A percentile compares a stretch with the other conserved stretches of the same genome.
These are phyloP conservation scores for Phylloporus arenicola DNA, from an alignment of 768 basidiomycete genomes.

Conservation along the genomic window DNA sequence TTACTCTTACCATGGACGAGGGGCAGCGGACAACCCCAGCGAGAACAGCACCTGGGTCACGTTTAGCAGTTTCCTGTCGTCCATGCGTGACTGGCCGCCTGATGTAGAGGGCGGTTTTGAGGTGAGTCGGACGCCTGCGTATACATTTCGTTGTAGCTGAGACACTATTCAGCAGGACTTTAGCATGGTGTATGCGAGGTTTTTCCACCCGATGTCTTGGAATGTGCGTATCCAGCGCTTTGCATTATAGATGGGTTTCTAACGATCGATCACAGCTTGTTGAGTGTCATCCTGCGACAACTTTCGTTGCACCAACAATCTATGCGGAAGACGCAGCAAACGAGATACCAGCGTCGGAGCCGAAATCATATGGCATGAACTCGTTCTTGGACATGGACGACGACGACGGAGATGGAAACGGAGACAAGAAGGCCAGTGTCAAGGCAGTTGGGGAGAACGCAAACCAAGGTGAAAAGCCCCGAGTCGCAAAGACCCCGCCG, in stretches of 20 bases:
- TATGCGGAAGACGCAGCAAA: conserved; percentile 8
- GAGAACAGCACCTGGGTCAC: conserved; percentile 3
- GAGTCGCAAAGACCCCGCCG: conserved; percentile 1
- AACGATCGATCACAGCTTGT: conserved; percentile 5
- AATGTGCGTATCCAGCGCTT: conserved; percentile 5
- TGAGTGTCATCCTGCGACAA: conserved; percentile 15
- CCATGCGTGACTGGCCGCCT: conserved; percentile 1
- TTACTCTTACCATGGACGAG: conserved; percentile 10
- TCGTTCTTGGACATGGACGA: conserved; percentile 14
- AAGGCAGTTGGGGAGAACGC: not conserved
- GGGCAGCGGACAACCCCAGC: not conserved
- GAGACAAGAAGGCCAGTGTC: no score
- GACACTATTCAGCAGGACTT: conserved; percentile 5
- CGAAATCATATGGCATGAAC: conserved; percentile 4
- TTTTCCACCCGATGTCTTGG: conserved; percentile 22
- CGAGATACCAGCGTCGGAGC: conserved; percentile 1
- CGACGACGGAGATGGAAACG: not conserved
- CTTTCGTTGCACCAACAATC: conserved; percentile 12
- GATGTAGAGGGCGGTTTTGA: conserved; percentile 12
- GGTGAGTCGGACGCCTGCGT: not conserved
- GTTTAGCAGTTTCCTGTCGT: conserved; percentile 6
- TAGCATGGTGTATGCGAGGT: conserved; percentile 16
- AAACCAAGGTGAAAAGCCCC: not conserved
- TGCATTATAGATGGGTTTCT: not conserved
- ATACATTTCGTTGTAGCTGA: not conserved